Evolutionary conservation across 306 rosid genomes (phyloP).

Genomic region (Sicyos edulis): DNA sequence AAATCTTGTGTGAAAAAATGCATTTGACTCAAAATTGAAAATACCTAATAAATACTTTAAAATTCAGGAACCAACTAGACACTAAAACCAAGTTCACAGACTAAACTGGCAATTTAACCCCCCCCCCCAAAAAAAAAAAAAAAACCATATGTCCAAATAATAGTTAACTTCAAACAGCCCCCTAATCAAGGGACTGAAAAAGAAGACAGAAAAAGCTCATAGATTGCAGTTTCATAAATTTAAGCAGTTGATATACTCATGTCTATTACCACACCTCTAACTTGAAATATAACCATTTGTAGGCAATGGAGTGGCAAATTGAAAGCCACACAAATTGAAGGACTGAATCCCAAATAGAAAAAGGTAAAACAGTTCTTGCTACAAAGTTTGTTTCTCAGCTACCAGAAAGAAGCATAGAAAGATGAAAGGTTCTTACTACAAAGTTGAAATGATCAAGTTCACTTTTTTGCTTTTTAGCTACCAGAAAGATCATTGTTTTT

Average conservation of each 20-base stretch:
- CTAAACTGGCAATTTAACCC: too few relatives aligned
- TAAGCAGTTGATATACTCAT: not conserved
- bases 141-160: too few relatives aligned
- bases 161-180: not conserved
- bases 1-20: too few relatives aligned
- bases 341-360: not conserved
- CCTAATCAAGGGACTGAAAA: not conserved
- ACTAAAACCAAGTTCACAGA: too few relatives aligned
- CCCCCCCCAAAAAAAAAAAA: too few relatives aligned
- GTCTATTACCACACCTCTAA: not conserved
- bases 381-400: not conserved
- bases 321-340: not conserved
- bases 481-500: conserved; percentile 8
- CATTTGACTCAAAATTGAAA: too few relatives aligned
- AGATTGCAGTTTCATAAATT: not conserved
- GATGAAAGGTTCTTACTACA: not conserved
- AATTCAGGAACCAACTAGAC: too few relatives aligned
- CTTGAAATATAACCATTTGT: not conserved
- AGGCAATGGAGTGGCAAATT: not conserved
- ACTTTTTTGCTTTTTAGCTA: not conserved
- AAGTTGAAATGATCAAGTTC: not conserved
- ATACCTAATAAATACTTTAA: too few relatives aligned
- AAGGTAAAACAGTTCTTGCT: not conserved
- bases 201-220: not conserved
- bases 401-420: not conserved